Conservation (phyloP, 2,329 filamentous ascomycete genomes). For the Trichoderma sp. region DNA sequence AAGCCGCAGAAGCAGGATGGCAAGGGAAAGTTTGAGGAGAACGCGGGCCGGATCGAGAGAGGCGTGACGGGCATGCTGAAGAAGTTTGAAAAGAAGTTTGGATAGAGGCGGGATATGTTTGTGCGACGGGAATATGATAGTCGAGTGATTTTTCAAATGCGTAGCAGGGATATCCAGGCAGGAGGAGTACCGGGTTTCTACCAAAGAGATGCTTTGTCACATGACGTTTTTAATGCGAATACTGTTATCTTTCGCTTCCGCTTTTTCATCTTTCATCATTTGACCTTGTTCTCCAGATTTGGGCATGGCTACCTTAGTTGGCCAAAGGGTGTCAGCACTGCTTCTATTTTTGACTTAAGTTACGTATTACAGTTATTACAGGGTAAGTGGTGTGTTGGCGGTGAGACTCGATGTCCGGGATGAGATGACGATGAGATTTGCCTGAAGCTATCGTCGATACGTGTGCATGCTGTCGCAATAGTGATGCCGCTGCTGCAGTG, state of each 20-base stretch:
- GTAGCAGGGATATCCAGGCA: conserved; percentile 3
- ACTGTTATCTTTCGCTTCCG: neutral
- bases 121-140: neutral
- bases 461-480: neutral
- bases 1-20: conserved; percentile 47
- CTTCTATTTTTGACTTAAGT: conserved; percentile 1
- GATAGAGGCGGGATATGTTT: conserved; percentile 35
- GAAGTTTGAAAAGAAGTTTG: conserved; percentile 77
- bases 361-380: neutral
- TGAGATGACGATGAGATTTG: neutral
- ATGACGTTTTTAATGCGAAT: neutral
- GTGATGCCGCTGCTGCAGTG: neutral
- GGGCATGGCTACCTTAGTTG: neutral
- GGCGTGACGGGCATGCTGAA: conserved; percentile 72
- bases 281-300: neutral
- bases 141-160: neutral
- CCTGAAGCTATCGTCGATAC: neutral
- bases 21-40: conserved; percentile 61
- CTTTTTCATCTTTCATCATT: neutral
- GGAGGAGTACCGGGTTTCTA: conserved; percentile 10
- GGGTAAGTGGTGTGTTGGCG: neutral
- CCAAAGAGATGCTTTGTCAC: neutral
- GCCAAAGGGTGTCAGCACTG: conserved; percentile 4
- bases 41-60: conserved; percentile 67
- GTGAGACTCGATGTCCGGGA: neutral